A percentile compares a stretch with the other conserved stretches of the same genome.
These are phyloP conservation scores for Naegleria fowleri DNA, from an alignment of 208 protist species.

Conservation along the genomic window DNA sequence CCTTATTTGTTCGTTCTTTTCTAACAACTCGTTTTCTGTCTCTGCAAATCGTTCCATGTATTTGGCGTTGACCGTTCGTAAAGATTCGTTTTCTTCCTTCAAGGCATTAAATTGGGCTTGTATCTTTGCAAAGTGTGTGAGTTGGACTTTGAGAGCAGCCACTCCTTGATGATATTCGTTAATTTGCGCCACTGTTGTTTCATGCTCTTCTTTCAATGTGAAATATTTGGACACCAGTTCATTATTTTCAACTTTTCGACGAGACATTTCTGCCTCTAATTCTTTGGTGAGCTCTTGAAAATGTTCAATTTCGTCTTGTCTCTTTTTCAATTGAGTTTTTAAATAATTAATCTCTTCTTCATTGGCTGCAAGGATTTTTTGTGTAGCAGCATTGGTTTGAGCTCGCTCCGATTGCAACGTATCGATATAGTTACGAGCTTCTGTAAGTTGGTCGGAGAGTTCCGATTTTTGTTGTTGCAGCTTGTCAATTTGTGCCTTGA, in stretches of 20 bases:
- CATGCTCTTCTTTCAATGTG: background rate
- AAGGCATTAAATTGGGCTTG: background rate
- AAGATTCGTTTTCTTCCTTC: background rate
- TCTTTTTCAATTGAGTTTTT: background rate
- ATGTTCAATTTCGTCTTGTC: background rate
- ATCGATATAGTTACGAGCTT: background rate
- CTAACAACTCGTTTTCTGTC: background rate
- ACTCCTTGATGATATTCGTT: background rate
- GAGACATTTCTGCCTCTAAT: background rate
- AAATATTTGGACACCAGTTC: background rate
- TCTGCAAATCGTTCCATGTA: background rate
- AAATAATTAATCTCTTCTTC: background rate
- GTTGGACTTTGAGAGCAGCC: background rate
- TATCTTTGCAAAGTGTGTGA: background rate
- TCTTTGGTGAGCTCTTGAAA: background rate
- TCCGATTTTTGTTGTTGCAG: background rate
- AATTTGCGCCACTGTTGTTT: background rate
- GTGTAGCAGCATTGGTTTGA: background rate
- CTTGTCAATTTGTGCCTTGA: background rate
- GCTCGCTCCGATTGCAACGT: background rate
- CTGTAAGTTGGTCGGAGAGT: background rate
- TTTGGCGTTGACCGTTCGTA: background rate
- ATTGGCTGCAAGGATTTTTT: background rate
- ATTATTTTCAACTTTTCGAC: background rate
- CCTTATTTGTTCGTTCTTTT: background rate